Evolutionary conservation across 1,284 basidiomycete species (phyloP).

Genomic region (Cutaneotrichosporon cyanovorans): DNA sequence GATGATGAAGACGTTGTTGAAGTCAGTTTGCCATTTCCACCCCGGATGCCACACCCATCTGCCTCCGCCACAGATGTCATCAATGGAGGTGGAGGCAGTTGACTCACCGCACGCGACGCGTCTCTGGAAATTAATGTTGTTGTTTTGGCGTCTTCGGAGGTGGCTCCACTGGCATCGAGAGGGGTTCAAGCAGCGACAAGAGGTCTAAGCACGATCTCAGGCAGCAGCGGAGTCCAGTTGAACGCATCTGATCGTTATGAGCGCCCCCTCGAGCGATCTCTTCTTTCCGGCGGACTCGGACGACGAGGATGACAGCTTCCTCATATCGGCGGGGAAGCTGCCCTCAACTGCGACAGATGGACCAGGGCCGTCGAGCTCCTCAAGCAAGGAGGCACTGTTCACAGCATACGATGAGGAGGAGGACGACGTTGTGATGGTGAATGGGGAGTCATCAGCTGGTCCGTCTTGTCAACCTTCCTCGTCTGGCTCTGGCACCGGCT

Average conservation of each 20-base stretch:
- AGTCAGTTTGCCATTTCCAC: too few species aligned
- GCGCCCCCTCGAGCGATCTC: conserved; percentile 9
- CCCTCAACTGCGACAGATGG: background rate
- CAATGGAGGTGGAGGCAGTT: conserved; percentile 5
- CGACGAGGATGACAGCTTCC: conserved; percentile 6
- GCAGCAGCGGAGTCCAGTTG: too few species aligned
- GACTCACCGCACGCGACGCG: conserved; percentile 11
- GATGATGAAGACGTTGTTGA: too few species aligned
- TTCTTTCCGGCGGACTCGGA: conserved; percentile 22
- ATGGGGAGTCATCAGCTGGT: conserved; percentile 6
- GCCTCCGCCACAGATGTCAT: too few species aligned
- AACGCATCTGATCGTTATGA: background rate
- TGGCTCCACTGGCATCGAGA: too few species aligned
- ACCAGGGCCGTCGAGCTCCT: background rate
- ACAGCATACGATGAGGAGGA: conserved; percentile 7
- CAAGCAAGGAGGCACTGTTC: conserved; percentile 12
- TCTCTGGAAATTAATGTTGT: background rate
- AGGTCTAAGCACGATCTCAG: too few species aligned
- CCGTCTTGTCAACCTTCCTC: conserved; percentile 13
- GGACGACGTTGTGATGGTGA: conserved; percentile 3
- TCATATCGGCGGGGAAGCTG: too few species aligned
- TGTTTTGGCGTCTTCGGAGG: too few species aligned
- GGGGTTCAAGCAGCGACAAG: too few species aligned
- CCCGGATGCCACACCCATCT: too few species aligned
- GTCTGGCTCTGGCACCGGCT: conserved; percentile 13